A percentile compares a stretch with the other conserved stretches of the same genome.
Evolutionary conservation across 1,284 basidiomycete species (phyloP).

Genomic region (Porphyrellus sp.): DNA sequence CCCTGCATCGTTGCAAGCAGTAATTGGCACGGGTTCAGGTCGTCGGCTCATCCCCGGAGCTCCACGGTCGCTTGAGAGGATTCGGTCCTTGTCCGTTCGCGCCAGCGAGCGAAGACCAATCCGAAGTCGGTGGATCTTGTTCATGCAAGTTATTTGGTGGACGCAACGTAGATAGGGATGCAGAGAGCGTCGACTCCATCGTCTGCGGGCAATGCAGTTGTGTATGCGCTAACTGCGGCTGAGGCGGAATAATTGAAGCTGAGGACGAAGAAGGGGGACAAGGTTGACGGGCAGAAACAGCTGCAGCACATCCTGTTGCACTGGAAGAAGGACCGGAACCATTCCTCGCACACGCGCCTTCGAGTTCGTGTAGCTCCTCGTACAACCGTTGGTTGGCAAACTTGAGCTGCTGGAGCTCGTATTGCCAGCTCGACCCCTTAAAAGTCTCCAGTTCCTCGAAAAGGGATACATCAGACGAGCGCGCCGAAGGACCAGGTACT

Average conservation of each 20-base stretch:
- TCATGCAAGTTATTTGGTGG: constrained; percentile 19
- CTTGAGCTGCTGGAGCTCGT: constrained; percentile 83
- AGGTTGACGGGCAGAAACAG: not conserved
- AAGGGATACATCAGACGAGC: constrained; percentile 46
- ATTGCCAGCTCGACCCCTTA: constrained; percentile 83
- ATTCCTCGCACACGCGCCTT: constrained; percentile 29
- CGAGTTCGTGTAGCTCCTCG: constrained; percentile 64
- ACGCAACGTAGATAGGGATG: not conserved
- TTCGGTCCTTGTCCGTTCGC: constrained; percentile 28
- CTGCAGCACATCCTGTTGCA: not conserved
- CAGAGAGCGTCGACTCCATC: constrained; percentile 7
- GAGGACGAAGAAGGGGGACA: not conserved
- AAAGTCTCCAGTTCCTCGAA: constrained; percentile 72
- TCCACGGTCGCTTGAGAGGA: constrained; percentile 29
- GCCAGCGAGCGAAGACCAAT: constrained; percentile 33
- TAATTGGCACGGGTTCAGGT: not conserved
- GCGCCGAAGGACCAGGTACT: constrained; percentile 14
- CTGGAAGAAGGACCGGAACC: not conserved
- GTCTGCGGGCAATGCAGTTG: constrained; percentile 7
- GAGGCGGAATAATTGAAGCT: not conserved
- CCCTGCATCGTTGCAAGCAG: too few relatives aligned
- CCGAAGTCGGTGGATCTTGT: constrained; percentile 22
- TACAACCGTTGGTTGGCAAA: constrained; percentile 68
- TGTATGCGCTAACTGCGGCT: not conserved
- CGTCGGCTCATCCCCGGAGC: constrained; percentile 23